Evolutionary conservation across 768 basidiomycete genomes (phyloP).

Genomic region (Amanita polypyramis): DNA sequence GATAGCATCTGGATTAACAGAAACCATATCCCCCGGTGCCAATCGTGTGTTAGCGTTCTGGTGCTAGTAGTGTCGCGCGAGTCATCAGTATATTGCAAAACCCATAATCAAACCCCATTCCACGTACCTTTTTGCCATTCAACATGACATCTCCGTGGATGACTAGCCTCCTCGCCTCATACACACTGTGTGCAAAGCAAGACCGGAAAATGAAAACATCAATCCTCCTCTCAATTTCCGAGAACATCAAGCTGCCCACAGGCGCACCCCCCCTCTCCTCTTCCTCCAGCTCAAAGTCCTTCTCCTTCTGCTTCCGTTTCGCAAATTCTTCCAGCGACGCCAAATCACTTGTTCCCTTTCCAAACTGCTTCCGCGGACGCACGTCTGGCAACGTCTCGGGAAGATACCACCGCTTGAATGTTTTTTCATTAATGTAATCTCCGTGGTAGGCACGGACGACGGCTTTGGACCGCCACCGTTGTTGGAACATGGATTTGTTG

Average conservation of each 20-base stretch:
- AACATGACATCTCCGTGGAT: conserved; percentile 80
- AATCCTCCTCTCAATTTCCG: conserved; percentile 88
- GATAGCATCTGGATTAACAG: conserved; percentile 76
- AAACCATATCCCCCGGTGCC: conserved; percentile 90
- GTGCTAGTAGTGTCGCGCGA: conserved; percentile 37
- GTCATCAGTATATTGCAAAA: neutral
- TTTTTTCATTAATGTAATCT: conserved; percentile 85
- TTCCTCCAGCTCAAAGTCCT: conserved; percentile 40
- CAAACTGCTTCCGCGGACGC: conserved; percentile 43
- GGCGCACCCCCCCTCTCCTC: conserved; percentile 65
- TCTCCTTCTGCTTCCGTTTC: conserved; percentile 38
- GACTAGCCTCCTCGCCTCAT: conserved; percentile 80
- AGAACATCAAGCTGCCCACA: conserved; percentile 91
- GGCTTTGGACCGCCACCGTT: conserved; percentile 82
- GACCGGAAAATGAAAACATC: conserved; percentile 87
- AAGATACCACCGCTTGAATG: conserved; percentile 93
- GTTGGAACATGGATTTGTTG: conserved; percentile 68
- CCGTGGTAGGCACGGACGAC: conserved; percentile 92
- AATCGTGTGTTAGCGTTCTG: conserved; percentile 77
- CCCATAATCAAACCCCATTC: too few species aligned
- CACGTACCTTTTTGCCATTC: conserved; percentile 75
- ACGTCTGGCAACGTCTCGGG: conserved; percentile 81
- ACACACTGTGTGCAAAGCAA: conserved; percentile 83
- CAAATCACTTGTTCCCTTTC: conserved; percentile 29
- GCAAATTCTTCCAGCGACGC: conserved; percentile 48